Percentiles rank a stretch among this genome's conserved stretches.
These are phyloP conservation scores for Aspergillus pseudoviridinutans DNA, from an alignment of 2,329 filamentous ascomycete species.

Conservation along the genomic window DNA sequence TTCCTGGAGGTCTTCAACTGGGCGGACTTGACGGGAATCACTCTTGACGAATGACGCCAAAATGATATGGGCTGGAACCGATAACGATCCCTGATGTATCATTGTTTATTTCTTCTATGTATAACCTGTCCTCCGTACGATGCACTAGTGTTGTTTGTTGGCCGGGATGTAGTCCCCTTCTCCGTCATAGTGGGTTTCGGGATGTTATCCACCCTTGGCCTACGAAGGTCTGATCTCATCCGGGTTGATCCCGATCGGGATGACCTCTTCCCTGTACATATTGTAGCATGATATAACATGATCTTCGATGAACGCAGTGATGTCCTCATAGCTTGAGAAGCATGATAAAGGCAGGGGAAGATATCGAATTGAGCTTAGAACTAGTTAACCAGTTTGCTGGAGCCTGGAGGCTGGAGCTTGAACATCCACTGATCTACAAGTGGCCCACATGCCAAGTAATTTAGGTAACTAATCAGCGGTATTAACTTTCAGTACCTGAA, in stretches of 20 bases:
- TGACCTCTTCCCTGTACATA: neutral
- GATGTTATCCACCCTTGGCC: neutral
- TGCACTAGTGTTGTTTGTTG: neutral
- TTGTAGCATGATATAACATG: neutral
- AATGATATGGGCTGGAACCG: neutral
- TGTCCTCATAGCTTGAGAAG: neutral
- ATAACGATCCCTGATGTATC: neutral
- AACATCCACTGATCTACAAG: neutral
- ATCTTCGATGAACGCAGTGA: neutral
- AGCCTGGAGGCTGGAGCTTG: neutral
- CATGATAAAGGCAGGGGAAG: too few relatives aligned
- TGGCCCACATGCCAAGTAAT: neutral
- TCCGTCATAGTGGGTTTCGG: neutral
- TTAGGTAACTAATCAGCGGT: too few relatives aligned
- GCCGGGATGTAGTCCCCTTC: neutral
- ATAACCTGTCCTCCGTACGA: neutral
- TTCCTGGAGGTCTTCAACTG: conserved; percentile 34
- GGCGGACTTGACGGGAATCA: conserved; percentile 29
- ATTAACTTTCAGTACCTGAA: too few relatives aligned
- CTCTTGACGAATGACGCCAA: conserved; percentile 15
- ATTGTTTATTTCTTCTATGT: neutral
- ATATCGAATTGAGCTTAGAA: too few relatives aligned
- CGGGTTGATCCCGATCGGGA: neutral
- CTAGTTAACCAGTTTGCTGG: too few relatives aligned
- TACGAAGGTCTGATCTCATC: neutral